phyloP scores from a whole-genome alignment of 78 protist species.

The Pelomyxa schiedti region DNA sequence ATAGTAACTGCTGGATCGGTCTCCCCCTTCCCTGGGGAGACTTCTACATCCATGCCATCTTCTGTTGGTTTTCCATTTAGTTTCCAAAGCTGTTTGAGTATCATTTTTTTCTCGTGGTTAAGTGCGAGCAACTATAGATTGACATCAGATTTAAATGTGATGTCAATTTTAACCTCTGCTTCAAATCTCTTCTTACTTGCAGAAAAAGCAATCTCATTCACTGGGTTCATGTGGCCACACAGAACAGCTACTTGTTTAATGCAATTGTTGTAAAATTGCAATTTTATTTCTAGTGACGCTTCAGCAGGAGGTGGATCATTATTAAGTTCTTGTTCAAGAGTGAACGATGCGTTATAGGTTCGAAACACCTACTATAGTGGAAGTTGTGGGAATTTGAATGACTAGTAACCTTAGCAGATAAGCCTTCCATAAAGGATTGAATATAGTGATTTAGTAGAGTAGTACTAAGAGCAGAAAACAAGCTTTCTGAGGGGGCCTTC shows the following conservation, averaged over 20 bases:
- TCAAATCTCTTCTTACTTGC: constrained; percentile 82
- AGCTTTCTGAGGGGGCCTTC: constrained; percentile 8
- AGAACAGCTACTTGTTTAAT: constrained; percentile 91
- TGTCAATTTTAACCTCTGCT: constrained; percentile 19
- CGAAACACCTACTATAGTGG: too few species aligned
- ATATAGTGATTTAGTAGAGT: constrained; percentile 74
- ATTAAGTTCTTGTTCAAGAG: constrained; percentile 63
- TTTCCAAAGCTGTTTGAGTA: neutral
- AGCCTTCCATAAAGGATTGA: constrained; percentile 75
- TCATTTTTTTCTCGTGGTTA: neutral
- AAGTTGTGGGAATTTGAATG: too few species aligned
- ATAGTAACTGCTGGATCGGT: too few species aligned
- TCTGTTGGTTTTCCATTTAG: too few species aligned
- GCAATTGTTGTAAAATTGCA: constrained; percentile 68
- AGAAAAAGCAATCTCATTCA: too few species aligned
- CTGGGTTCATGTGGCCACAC: constrained; percentile 99
- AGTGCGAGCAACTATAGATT: neutral
- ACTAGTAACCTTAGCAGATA: constrained; percentile 94
- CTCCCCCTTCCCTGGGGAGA: too few species aligned
- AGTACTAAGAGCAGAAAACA: constrained; percentile 65
- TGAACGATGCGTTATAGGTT: constrained; percentile 96
- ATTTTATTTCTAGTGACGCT: too few species aligned
- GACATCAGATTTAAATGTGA: constrained; percentile 22
- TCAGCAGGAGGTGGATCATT: constrained; percentile 26
- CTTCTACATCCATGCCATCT: too few species aligned